Conservation (phyloP, 176 grass and related monocot genomes). For the Phoenix dactylifera region DNA sequence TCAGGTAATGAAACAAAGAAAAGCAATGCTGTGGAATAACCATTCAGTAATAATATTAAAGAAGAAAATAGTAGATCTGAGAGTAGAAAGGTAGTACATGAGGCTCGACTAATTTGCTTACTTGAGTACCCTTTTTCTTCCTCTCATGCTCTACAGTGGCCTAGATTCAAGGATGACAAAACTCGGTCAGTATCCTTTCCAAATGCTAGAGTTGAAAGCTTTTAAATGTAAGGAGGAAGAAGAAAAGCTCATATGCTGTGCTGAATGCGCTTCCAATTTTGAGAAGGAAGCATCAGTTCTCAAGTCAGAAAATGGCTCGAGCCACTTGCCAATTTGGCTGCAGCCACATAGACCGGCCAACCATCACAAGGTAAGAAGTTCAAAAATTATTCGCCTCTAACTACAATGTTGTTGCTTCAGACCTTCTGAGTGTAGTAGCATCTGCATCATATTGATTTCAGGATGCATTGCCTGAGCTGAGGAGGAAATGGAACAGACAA, state of each 20-base stretch:
- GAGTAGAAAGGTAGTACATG: too few species aligned
- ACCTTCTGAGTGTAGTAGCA: not conserved
- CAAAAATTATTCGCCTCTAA: too few species aligned
- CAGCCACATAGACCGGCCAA: slow-evolving; percentile 24
- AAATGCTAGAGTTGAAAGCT: slow-evolving; percentile 23
- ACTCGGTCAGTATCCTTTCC: slow-evolving; percentile 23
- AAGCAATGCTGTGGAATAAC: too few species aligned
- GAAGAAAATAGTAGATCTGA: too few species aligned
- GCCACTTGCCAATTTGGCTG: slow-evolving; percentile 44
- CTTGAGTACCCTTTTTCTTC: slow-evolving; percentile 4
- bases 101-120: too few species aligned
- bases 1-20: too few species aligned
- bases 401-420: too few species aligned
- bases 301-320: slow-evolving; percentile 23
- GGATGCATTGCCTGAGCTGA: slow-evolving; percentile 57
- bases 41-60: too few species aligned
- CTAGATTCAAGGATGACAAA: slow-evolving; percentile 32
- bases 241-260: slow-evolving; percentile 53
- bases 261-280: slow-evolving; percentile 65
- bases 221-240: slow-evolving; percentile 30
- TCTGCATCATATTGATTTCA: slow-evolving; percentile 8
- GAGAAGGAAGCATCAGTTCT: slow-evolving; percentile 54
- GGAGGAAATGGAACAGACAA: slow-evolving; percentile 72
- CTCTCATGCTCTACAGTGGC: slow-evolving; percentile 15
- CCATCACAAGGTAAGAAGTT: slow-evolving; percentile 35